Conservation (phyloP, 345 rosid genomes). For the Gossypium rotundifolium region DNA sequence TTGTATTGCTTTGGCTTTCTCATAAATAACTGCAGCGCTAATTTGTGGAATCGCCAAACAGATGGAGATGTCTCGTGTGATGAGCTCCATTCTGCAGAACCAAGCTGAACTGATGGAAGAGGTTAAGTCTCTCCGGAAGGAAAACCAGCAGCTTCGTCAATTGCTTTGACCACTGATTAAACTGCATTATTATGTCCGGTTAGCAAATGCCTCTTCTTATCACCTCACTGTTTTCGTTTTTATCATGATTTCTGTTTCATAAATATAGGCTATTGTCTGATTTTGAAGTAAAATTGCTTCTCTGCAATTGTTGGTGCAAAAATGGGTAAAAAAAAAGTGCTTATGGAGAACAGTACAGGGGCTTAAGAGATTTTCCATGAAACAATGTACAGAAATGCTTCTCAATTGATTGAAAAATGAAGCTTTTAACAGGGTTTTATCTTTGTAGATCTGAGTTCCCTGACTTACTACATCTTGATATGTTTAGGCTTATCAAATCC, state of each 20-base stretch:
- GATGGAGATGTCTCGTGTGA: conserved; percentile 67
- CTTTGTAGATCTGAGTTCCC: not conserved
- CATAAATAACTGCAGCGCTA: not conserved
- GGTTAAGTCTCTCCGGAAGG: conserved; percentile 61
- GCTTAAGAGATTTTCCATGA: not conserved
- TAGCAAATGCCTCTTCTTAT: not conserved
- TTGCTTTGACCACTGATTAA: conserved; percentile 43
- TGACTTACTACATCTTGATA: not conserved
- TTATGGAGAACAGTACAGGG: not conserved
- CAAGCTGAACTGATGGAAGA: conserved; percentile 85
- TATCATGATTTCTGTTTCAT: not conserved
- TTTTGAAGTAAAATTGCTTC: conserved; percentile 1
- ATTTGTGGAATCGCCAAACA: conserved; percentile 20
- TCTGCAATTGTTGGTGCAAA: not conserved
- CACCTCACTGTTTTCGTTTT: not conserved
- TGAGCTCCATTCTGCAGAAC: conserved; percentile 69
- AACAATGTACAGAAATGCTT: conserved; percentile 16
- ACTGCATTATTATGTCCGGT: not conserved
- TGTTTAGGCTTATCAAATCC: not conserved
- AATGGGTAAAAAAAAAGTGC: not conserved
- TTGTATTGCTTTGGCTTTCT: conserved; percentile 7
- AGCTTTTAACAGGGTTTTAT: not conserved
- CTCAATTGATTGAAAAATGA: no score
- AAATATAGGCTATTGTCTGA: not conserved
- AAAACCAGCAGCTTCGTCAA: conserved; percentile 73